Evolutionary conservation across 768 basidiomycete genomes (phyloP).

Genomic region (Wakefieldia striispora): DNA sequence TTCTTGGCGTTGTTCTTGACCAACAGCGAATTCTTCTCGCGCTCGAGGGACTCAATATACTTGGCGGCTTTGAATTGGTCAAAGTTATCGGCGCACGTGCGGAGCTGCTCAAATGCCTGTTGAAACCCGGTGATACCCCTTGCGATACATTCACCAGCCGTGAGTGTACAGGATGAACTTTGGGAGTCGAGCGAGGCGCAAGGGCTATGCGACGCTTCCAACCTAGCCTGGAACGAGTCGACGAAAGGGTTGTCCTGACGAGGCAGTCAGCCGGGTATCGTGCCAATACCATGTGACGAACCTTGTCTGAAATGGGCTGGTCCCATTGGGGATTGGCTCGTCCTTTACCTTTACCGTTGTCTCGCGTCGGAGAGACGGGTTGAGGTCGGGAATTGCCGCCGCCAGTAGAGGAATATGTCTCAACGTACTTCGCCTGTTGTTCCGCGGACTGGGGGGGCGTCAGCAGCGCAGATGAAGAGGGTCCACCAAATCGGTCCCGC

Average conservation of each 20-base stretch:
- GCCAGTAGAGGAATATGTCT: not conserved
- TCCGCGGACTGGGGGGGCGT: constrained; percentile 25
- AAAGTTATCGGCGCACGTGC: constrained; percentile 8
- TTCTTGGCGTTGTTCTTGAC: constrained; percentile 36
- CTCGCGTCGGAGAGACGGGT: constrained; percentile 21
- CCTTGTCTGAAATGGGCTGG: constrained; percentile 1
- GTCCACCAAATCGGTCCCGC: not conserved
- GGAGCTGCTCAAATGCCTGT: not conserved
- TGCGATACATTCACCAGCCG: constrained; percentile 26
- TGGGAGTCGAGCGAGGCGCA: constrained; percentile 1
- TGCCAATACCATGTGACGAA: not conserved
- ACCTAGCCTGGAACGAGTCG: not conserved
- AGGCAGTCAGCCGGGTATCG: no score
- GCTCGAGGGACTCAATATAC: constrained; percentile 40
- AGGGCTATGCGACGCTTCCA: not conserved
- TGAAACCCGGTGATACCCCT: constrained; percentile 1
- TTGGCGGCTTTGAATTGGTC: constrained; percentile 17
- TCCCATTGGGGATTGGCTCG: constrained; percentile 5
- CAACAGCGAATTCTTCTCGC: constrained; percentile 35
- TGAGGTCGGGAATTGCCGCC: not conserved
- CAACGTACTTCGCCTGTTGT: not conserved
- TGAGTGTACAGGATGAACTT: not conserved
- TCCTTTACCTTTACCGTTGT: constrained; percentile 29
- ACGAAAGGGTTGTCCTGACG: constrained; percentile 18
- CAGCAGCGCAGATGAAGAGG: constrained; percentile 4